phyloP scores from a whole-genome alignment of 2,329 filamentous ascomycete species.

The Uncinocarpus reesii region DNA sequence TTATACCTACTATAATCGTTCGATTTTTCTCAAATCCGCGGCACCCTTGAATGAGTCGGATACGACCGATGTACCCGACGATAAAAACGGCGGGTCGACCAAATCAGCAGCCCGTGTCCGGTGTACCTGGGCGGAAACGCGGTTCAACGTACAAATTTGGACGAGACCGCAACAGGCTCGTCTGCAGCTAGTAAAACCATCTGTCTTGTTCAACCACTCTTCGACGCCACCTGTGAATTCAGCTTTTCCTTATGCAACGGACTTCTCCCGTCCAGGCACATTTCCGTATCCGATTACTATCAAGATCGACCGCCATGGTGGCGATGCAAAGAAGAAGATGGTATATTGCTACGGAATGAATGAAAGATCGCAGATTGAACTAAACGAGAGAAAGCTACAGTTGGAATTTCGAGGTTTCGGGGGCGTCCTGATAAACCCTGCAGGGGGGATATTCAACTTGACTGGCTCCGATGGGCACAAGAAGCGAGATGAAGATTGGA shows the following conservation, averaged over 20 bases:
- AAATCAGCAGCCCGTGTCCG: slow-evolving; percentile 38
- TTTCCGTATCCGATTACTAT: slow-evolving; percentile 54
- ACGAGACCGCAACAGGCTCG: slow-evolving; percentile 35
- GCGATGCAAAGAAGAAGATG: slow-evolving; percentile 44
- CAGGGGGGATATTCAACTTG: slow-evolving; percentile 36
- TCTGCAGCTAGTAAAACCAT: slow-evolving; percentile 21
- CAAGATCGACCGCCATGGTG: slow-evolving; percentile 51
- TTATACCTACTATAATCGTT: slow-evolving; percentile 82
- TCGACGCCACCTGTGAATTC: slow-evolving; percentile 13
- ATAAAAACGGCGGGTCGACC: slow-evolving; percentile 42
- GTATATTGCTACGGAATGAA: slow-evolving; percentile 52
- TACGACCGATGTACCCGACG: slow-evolving; percentile 34
- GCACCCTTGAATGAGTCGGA: slow-evolving; percentile 37
- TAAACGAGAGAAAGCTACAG: slow-evolving; percentile 39
- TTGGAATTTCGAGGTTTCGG: slow-evolving; percentile 45
- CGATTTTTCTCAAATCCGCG: slow-evolving; percentile 64
- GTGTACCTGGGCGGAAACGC: slow-evolving; percentile 52
- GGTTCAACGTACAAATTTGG: slow-evolving; percentile 54
- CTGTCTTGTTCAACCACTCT: slow-evolving; percentile 7
- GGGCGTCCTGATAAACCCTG: slow-evolving; percentile 44
- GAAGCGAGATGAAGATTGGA: slow-evolving; percentile 18
- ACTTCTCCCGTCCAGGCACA: slow-evolving; percentile 45
- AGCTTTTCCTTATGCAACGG: slow-evolving; percentile 31
- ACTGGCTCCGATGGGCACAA: slow-evolving; percentile 13
- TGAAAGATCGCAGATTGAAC: slow-evolving; percentile 35